Evolutionary conservation across 305 asterid genomes (phyloP).

Genomic region (Withania somnifera): DNA sequence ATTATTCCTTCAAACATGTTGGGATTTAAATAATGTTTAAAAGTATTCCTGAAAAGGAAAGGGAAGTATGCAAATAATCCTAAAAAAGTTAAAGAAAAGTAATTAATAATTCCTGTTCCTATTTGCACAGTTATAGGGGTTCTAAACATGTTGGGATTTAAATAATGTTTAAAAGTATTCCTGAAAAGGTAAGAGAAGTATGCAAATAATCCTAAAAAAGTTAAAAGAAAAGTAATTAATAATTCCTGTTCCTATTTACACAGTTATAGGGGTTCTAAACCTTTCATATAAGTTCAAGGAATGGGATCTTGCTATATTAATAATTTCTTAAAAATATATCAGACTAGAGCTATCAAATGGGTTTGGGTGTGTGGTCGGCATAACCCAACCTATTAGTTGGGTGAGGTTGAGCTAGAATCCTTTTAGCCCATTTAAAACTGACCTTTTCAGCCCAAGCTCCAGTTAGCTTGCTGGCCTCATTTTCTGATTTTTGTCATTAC

Average conservation of each 20-base stretch:
- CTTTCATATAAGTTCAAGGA: neutral
- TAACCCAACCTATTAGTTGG: neutral
- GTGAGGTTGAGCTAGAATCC: neutral
- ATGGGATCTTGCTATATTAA: neutral
- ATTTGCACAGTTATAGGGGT: neutral
- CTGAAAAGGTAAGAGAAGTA: neutral
- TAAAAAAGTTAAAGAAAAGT: neutral
- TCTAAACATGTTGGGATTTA: neutral
- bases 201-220: neutral
- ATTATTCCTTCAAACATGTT: neutral
- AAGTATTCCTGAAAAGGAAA: neutral
- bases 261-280: neutral
- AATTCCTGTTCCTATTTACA: neutral
- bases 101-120: neutral
- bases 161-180: neutral
- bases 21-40: neutral
- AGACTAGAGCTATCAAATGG: neutral
- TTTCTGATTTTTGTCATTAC: neutral
- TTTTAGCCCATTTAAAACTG: neutral
- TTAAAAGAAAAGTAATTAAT: neutral
- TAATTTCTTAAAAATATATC: neutral
- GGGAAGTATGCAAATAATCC: neutral
- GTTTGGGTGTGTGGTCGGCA: neutral
- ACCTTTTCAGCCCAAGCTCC: neutral
- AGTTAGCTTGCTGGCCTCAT: neutral